Evolutionary conservation across 2,329 filamentous ascomycete species (phyloP).

Genomic region (Neoscytalidium dimidiatum): DNA sequence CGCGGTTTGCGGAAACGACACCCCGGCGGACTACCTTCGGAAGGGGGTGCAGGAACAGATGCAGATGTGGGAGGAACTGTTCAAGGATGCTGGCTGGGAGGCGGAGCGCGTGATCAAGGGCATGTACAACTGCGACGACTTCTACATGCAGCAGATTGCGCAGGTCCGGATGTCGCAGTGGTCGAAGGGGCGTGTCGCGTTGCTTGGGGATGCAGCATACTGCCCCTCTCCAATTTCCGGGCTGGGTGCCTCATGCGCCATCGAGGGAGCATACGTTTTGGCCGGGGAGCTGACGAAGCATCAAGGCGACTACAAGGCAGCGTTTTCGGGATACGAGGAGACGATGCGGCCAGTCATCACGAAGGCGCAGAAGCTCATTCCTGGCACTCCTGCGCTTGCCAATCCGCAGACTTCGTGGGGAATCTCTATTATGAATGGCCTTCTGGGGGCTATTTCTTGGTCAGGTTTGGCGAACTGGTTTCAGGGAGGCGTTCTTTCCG

Average conservation of each 20-base stretch:
- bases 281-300: conserved; percentile 36
- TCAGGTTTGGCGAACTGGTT: neutral
- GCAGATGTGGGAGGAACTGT: conserved; percentile 30
- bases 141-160: conserved; percentile 47
- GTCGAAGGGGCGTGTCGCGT: conserved; percentile 35
- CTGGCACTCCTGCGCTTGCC: conserved; percentile 28
- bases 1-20: conserved; percentile 26
- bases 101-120: conserved; percentile 37
- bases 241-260: conserved; percentile 34
- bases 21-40: conserved; percentile 25
- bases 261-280: conserved; percentile 42
- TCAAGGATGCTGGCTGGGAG: conserved; percentile 42
- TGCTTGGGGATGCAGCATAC: conserved; percentile 44
- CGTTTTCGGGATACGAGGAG: conserved; percentile 29
- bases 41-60: conserved; percentile 26
- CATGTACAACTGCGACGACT: conserved; percentile 44
- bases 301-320: conserved; percentile 24
- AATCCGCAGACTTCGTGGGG: conserved; percentile 32
- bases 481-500: neutral
- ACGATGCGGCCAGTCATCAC: conserved; percentile 27
- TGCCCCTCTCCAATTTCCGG: conserved; percentile 37
- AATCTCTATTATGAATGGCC: conserved; percentile 25
- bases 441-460: conserved; percentile 20
- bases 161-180: conserved; percentile 41
- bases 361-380: conserved; percentile 28